phyloP scores from a whole-genome alignment of 441 rosid genomes.

The Euphorbia celastroides region DNA sequence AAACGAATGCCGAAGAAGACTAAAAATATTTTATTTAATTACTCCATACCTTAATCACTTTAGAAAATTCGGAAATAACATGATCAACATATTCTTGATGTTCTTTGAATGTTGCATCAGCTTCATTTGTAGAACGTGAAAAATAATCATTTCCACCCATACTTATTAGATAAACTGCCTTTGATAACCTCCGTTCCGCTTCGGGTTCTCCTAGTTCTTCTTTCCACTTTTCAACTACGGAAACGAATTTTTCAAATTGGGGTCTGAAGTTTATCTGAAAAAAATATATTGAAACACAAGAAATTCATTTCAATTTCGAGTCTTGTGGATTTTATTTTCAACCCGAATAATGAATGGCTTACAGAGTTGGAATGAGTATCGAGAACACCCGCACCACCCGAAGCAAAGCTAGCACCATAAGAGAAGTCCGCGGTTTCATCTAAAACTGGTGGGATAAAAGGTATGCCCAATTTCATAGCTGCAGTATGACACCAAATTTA shows the following conservation, averaged over 20 bases:
- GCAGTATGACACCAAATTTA: too few species aligned
- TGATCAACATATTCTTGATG: background rate
- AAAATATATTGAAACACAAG: background rate
- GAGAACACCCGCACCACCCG: constrained; percentile 6
- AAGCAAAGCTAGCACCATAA: constrained; percentile 6
- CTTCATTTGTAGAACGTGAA: constrained; percentile 7
- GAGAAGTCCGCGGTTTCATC: background rate
- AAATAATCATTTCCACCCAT: constrained; percentile 37
- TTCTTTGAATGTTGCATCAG: constrained; percentile 3
- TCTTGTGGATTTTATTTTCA: background rate
- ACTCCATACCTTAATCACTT: constrained; percentile 5
- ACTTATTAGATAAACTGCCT: constrained; percentile 36
- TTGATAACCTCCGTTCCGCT: constrained; percentile 18
- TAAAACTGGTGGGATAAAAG: background rate
- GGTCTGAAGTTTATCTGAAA: constrained; percentile 19
- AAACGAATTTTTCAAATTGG: constrained; percentile 8
- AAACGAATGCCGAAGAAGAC: too few species aligned
- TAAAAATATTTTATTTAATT: background rate
- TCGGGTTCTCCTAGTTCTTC: constrained; percentile 25
- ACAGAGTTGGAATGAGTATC: background rate
- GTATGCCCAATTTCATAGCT: background rate
- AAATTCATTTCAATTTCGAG: background rate
- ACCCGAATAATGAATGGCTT: background rate
- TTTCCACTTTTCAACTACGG: background rate
- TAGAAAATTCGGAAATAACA: constrained; percentile 8